Base-by-base conservation (phyloP, 495 filamentous ascomycete genomes). In the Aspergillus hancockii region DNA sequence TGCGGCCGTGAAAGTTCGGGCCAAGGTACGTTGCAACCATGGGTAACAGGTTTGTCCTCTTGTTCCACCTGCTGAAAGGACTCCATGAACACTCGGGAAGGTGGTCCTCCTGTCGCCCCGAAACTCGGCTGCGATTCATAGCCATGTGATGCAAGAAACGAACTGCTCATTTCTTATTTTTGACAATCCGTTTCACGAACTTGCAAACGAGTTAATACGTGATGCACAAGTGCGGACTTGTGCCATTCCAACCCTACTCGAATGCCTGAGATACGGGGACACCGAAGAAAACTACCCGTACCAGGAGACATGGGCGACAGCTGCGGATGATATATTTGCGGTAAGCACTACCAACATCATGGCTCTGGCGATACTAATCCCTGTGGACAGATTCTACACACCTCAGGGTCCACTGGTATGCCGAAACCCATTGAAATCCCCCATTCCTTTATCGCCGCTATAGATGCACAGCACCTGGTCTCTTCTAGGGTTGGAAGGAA, bases 321-420 rank as follows among this genome's bases (percentile, higher is more conserved):
- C 36, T 1, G 41, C 43, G 34, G 28, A 31, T 21, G 45, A 49
- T 13, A 16, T 43, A 21, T 36, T 54, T 32, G 36, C 31, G 32
- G 46, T 57, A 18, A 22, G 46, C 49, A 52, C 0, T 18, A 3
- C 13, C 4, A 10, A 36, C 16, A 28, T 3, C 12, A 21, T 18
- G n/a, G 5, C 18, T 16, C 28, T 28, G 22, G 16, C 13, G 23
- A 22, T 36, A 46, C 36, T 45, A 28, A 9, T 22, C 23, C 40
- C 32, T 5, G 25, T 28, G 25, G 25, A n/a, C 30, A 64, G 61
- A 23, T 59, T 6, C 32, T 74, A 41, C 77, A 80, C 46, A 79
- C 76, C 5, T 72, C 72, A 4, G 77, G 76, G 4, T 75, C 75
- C 3, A 78, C 75, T 0, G 75, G 75, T 0, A 59, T 74, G 25